Evolutionary conservation across 164 flowering plant species (phyloP), one percentile per base, ranked within the genome.

Genomic region (Tinospora cordifolia): DNA sequence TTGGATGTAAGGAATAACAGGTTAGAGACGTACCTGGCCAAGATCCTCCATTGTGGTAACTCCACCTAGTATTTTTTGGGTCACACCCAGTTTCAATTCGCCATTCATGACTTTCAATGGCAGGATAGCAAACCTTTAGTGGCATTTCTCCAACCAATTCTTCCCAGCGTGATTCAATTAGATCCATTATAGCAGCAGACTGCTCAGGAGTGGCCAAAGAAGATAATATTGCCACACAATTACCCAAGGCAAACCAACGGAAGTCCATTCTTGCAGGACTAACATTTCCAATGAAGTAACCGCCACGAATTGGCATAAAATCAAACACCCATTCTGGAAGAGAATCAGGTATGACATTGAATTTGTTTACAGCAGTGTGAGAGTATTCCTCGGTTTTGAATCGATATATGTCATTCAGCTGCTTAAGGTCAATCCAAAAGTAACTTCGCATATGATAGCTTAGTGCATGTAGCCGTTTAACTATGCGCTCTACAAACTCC

Each of bases 121-220:
- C 97, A 5, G 97, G 95, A 83, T 90, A 91, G 71, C 83, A 78
- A 51, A 86, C 83, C 75, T 91, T 91, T 26, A 90, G 68, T 8
- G 97, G 97, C 97, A 91, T 91, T 77, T 89, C 93, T 62, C 95
- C 97, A 10, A 89, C 87, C 75, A 89, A 72, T 59, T 89, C 95
- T 59, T 84, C 82, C 97, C 97, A 91, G 0, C 97, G 84, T 57
- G 87, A 80, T 72, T 91, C 95, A 64, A 91, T 85, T 57, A 91
- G 88, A 78, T 91, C 93, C 95, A 91, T 89, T 54, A 91, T 89
- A 22, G 95, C 93, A 34, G 78, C 75, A 11, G 95, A 78, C 70
- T 91, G 97, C 62, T 88, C 97, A 8, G 89, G 88, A 54, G 95
- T 90, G 9, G 95, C 97, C 77, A 91, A 71, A 46, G 90, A 87